Conservation (phyloP, 768 basidiomycete species). For the Chiua virens region DNA sequence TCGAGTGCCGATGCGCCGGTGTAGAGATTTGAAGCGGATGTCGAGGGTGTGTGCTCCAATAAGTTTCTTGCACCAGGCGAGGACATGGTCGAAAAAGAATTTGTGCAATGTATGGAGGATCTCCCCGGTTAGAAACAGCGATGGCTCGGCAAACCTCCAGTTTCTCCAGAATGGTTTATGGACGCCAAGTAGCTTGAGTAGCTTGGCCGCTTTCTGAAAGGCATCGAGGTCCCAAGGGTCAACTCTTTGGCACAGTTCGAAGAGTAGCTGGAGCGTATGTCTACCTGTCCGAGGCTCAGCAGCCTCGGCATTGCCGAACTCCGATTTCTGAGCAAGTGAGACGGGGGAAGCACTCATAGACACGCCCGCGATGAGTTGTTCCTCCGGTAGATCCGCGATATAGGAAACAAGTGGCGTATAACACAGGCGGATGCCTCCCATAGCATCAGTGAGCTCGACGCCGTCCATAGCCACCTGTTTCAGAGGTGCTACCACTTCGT, state of each 20-base stretch:
- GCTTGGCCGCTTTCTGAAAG: conserved; percentile 17
- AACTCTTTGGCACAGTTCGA: background rate
- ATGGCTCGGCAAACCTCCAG: background rate
- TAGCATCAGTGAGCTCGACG: conserved; percentile 25
- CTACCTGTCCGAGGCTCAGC: background rate
- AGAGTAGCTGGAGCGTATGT: background rate
- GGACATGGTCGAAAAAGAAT: conserved; percentile 14
- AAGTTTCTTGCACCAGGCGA: conserved; percentile 15
- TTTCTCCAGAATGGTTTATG: conserved; percentile 3
- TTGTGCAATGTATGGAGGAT: conserved; percentile 13
- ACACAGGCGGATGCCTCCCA: background rate
- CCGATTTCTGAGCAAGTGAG: too few relatives aligned
- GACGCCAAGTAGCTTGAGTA: background rate
- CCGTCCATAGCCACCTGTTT: conserved; percentile 29
- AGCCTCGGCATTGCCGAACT: too few relatives aligned
- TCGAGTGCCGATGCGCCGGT: conserved; percentile 19
- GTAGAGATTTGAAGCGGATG: background rate
- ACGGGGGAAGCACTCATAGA: background rate
- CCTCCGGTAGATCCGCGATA: conserved; percentile 20
- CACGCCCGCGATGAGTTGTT: conserved; percentile 10
- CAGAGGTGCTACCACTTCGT: conserved; percentile 27
- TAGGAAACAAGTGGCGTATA: conserved; percentile 12
- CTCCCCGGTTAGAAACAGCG: background rate
- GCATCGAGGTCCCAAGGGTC: conserved; percentile 26
- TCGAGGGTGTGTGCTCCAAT: background rate